These are phyloP conservation scores for Gamsiella multidivaricata DNA, from an alignment of 192 early-diverging fungal genomes.

Conservation along the genomic window DNA sequence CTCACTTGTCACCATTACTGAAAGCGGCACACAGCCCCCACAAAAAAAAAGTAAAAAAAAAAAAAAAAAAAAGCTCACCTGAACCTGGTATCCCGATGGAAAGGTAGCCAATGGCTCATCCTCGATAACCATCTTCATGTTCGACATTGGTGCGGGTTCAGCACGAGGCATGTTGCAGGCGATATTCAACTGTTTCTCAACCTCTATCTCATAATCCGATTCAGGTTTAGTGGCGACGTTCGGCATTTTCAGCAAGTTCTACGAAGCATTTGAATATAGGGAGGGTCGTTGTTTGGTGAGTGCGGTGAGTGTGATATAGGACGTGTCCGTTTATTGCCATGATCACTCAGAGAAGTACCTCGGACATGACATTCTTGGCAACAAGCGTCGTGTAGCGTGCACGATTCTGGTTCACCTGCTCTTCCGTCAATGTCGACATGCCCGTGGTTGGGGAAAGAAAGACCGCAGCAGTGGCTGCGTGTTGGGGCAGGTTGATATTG, in stretches of 20 bases:
- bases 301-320: not conserved
- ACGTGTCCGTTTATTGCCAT: not conserved
- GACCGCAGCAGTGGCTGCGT: constrained; percentile 16
- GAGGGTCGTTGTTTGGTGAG: too few relatives aligned
- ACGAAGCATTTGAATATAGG: not conserved
- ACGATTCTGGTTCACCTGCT: constrained; percentile 14
- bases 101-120: not conserved
- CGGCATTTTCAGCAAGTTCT: constrained; percentile 44
- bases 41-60: not conserved
- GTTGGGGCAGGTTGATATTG: constrained; percentile 24
- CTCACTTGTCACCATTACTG: too few relatives aligned
- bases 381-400: constrained; percentile 31
- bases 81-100: constrained; percentile 25
- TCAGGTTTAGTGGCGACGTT: constrained; percentile 45
- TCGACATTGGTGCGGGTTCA: constrained; percentile 8
- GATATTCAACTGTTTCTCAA: not conserved
- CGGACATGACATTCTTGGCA: constrained; percentile 29
- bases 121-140: constrained; percentile 21
- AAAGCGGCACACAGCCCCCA: constrained; percentile 7
- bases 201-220: not conserved
- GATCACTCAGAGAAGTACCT: constrained; percentile 19
- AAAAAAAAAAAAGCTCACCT: not conserved
- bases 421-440: constrained; percentile 10
- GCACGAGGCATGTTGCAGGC: constrained; percentile 19
- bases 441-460: constrained; percentile 17